Evolutionary conservation across 164 flowering plant species (phyloP).

Genomic region (Vitis amurensis): DNA sequence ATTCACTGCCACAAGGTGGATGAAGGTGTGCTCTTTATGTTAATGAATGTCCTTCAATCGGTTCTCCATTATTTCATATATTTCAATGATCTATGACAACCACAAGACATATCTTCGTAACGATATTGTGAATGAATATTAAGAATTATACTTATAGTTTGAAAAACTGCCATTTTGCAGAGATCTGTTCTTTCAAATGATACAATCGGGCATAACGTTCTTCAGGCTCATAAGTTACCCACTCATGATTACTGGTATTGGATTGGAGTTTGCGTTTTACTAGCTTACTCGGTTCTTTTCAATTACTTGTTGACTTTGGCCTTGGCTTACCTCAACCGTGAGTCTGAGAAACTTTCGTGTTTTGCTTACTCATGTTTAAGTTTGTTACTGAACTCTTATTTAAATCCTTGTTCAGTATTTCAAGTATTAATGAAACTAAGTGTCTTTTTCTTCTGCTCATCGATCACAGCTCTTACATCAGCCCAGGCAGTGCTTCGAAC

Average conservation of each 20-base stretch:
- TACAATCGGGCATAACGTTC: slow-evolving; percentile 62
- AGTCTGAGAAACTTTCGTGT: slow-evolving; percentile 23
- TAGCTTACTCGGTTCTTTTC: slow-evolving; percentile 58
- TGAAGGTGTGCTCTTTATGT: slow-evolving; percentile 46
- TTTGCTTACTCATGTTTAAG: background rate
- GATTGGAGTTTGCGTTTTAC: slow-evolving; percentile 68
- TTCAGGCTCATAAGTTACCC: slow-evolving; percentile 51
- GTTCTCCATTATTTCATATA: too few relatives aligned
- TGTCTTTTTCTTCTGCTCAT: background rate
- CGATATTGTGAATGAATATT: background rate
- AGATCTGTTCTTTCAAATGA: slow-evolving; percentile 32
- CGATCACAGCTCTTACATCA: slow-evolving; percentile 51
- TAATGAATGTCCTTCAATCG: slow-evolving; percentile 4
- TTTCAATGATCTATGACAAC: too few relatives aligned
- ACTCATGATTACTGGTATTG: slow-evolving; percentile 67
- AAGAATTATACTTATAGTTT: background rate
- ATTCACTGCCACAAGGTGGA: slow-evolving; percentile 80
- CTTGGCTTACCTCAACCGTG: slow-evolving; percentile 71
- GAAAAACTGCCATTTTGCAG: slow-evolving; percentile 37
- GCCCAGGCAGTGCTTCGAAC: slow-evolving; percentile 38
- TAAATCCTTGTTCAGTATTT: background rate
- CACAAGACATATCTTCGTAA: too few relatives aligned
- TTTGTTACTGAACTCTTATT: background rate
- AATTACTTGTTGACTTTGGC: slow-evolving; percentile 61
- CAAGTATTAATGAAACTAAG: background rate